Conservation (phyloP, 345 rosid species). For the Heritiera littoralis region DNA sequence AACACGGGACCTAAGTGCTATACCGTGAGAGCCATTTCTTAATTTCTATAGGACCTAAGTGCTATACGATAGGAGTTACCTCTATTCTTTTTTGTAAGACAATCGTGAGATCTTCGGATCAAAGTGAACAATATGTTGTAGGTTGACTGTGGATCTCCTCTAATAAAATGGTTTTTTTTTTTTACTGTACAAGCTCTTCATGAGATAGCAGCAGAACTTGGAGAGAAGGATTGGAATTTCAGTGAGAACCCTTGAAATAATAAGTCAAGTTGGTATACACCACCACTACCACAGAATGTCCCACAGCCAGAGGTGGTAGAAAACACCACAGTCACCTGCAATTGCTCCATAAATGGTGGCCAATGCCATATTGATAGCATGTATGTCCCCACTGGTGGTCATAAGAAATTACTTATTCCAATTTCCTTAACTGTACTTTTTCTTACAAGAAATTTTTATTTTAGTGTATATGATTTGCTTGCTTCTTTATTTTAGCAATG, state of each 20-base stretch:
- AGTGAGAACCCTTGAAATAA: conserved; percentile 35
- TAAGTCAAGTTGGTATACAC: conserved; percentile 38
- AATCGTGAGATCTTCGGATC: too few relatives aligned
- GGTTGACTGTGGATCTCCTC: too few relatives aligned
- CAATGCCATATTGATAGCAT: conserved; percentile 29
- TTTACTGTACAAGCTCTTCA: neutral
- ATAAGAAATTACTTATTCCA: neutral
- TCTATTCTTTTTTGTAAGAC: too few relatives aligned
- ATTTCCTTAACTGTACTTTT: neutral
- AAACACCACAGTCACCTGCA: conserved; percentile 28
- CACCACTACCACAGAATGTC: neutral
- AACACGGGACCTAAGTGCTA: too few relatives aligned
- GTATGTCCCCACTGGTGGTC: neutral
- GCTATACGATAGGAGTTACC: too few relatives aligned
- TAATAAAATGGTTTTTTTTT: neutral
- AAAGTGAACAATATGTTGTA: too few relatives aligned
- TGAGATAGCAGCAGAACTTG: conserved; percentile 14
- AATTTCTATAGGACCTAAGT: too few relatives aligned
- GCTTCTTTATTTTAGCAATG: too few relatives aligned
- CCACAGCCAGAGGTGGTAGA: too few relatives aligned
- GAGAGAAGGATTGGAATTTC: conserved; percentile 17
- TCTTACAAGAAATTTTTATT: neutral
- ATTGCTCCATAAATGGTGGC: conserved; percentile 20
- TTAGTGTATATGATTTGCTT: neutral
- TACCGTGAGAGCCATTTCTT: too few relatives aligned